Percentiles rank a stretch among this genome's conserved stretches.
Evolutionary conservation across 2,329 filamentous ascomycete species (phyloP).

Genomic region (Boeremia lycopersici): DNA sequence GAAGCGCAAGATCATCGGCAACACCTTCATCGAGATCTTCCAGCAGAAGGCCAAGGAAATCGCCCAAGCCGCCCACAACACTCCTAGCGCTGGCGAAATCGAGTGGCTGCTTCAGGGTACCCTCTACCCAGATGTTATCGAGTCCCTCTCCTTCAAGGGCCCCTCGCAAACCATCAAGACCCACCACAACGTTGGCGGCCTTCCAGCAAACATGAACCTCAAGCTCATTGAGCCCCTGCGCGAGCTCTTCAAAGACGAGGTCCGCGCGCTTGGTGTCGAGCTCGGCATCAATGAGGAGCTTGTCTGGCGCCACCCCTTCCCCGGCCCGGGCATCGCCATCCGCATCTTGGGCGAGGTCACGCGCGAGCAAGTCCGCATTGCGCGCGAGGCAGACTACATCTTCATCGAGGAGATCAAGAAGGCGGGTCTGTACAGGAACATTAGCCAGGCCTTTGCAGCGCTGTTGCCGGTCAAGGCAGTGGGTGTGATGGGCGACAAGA

Average conservation of each 20-base stretch:
- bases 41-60: slow-evolving; percentile 78
- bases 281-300: slow-evolving; percentile 76
- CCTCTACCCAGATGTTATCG: slow-evolving; percentile 76
- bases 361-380: slow-evolving; percentile 77
- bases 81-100: slow-evolving; percentile 73
- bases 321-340: slow-evolving; percentile 76
- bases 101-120: slow-evolving; percentile 89
- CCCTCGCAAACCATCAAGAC: slow-evolving; percentile 75
- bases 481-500: slow-evolving; percentile 72
- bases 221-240: slow-evolving; percentile 80
- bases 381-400: slow-evolving; percentile 76
- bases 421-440: slow-evolving; percentile 74
- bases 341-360: slow-evolving; percentile 86
- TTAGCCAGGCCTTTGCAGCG: slow-evolving; percentile 73
- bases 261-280: slow-evolving; percentile 70
- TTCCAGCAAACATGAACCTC: slow-evolving; percentile 66
- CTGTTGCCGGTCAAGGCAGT: slow-evolving; percentile 69
- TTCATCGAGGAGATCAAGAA: slow-evolving; percentile 77
- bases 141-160: slow-evolving; percentile 74
- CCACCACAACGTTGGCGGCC: slow-evolving; percentile 74
- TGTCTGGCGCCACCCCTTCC: slow-evolving; percentile 79
- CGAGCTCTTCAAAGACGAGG: slow-evolving; percentile 85
- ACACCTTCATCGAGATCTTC: slow-evolving; percentile 81
- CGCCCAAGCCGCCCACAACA: slow-evolving; percentile 71
- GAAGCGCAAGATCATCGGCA: slow-evolving; percentile 91